phyloP scores from a whole-genome alignment of 208 protist genomes.

The Eutreptiella sp. region DNA sequence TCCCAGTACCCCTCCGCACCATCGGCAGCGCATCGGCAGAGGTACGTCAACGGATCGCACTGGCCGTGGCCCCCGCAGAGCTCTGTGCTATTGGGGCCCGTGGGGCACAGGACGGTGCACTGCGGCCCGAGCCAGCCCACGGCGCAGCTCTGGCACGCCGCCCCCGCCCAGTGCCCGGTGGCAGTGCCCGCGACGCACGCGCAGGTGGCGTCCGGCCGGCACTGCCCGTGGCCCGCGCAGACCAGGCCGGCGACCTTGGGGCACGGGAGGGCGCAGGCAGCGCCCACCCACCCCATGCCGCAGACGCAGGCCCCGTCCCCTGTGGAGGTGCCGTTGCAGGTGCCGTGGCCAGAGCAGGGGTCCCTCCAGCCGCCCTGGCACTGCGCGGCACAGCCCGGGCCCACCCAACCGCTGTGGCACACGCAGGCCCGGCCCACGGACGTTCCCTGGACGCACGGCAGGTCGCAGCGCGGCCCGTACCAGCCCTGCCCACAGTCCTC shows the following conservation, averaged over 20 bases:
- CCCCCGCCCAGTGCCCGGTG: not conserved
- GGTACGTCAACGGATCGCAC: not conserved
- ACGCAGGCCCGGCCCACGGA: no score
- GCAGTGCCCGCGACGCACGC: not conserved
- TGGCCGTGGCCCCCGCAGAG: not conserved
- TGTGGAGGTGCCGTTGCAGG: no score
- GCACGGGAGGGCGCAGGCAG: conserved; percentile 13
- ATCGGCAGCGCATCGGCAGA: not conserved
- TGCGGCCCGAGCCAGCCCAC: not conserved
- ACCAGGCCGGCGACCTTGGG: not conserved
- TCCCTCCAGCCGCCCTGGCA: not conserved
- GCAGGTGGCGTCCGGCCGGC: not conserved
- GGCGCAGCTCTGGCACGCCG: not conserved
- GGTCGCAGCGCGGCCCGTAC: no score
- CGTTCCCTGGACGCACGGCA: no score
- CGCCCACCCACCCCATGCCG: conserved; percentile 8
- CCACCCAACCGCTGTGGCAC: not conserved
- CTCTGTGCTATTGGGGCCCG: not conserved
- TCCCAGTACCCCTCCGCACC: not conserved
- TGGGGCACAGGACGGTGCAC: not conserved
- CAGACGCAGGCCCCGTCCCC: conserved; percentile 20
- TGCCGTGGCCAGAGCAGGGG: no score
- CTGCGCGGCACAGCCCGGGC: not conserved
- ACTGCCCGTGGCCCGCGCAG: not conserved
- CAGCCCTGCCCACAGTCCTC: no score